Evolutionary conservation across 192 early-diverging fungal species (phyloP).

Genomic region (Mortierella hygrophila): DNA sequence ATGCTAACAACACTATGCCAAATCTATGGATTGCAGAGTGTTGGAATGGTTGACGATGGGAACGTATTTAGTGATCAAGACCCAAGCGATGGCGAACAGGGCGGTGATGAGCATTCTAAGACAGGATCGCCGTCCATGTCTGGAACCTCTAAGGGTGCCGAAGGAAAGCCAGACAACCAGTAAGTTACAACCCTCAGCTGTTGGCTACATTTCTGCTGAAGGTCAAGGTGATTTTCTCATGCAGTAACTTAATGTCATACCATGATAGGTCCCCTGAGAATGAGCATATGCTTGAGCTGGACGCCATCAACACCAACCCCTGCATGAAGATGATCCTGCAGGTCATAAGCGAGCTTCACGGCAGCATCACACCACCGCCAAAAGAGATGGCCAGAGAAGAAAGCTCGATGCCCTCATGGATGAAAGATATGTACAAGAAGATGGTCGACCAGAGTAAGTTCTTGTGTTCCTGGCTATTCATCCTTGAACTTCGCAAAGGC

Average conservation of each 20-base stretch:
- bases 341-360: slow-evolving; percentile 67
- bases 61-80: slow-evolving; percentile 12
- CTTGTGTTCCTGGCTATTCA: not conserved
- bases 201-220: not conserved
- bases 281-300: slow-evolving; percentile 59
- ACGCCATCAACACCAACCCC: slow-evolving; percentile 68
- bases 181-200: not conserved
- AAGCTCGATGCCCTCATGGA: slow-evolving; percentile 71
- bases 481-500: too few species aligned
- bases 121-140: not conserved
- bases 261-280: not conserved
- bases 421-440: slow-evolving; percentile 67
- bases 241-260: not conserved
- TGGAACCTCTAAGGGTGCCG: not conserved
- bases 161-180: slow-evolving; percentile 12
- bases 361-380: slow-evolving; percentile 50
- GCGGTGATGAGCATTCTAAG: not conserved
- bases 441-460: slow-evolving; percentile 57
- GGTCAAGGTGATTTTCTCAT: not conserved
- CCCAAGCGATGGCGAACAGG: not conserved
- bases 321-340: slow-evolving; percentile 75
- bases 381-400: slow-evolving; percentile 40
- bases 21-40: slow-evolving; percentile 18
- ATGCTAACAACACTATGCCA: not conserved
- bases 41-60: slow-evolving; percentile 34